Evolutionary conservation across 371 early-diverging fungal genomes (phyloP), one percentile per base, ranked within the genome.

Genomic region (Actinomortierella ambigua): DNA sequence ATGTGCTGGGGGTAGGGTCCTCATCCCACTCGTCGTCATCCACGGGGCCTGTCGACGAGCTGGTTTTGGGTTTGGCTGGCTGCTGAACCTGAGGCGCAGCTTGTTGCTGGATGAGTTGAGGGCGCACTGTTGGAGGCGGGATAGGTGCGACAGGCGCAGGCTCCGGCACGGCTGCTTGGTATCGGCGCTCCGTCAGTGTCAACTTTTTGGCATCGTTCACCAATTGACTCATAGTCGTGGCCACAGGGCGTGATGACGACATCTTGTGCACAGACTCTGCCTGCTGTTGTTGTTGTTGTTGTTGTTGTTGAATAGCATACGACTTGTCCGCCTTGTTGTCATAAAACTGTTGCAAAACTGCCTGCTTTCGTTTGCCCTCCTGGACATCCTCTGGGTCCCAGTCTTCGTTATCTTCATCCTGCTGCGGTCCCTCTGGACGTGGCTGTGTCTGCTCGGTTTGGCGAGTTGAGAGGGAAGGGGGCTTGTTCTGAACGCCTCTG

Each of bases 1-100:
- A 65, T 28, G 65, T 61, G n/a, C 34, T 65, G 2, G 71, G 71
- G 0, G 71, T 70, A n/a, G 71, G 71, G n/a, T 70, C 71, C 56
- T 65, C 71, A 18, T 70, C 71, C 71, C 71, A 70, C 29, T 70
- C 71, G 22, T 70, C 71, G 22, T 48, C 48, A 11, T 48, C 48
- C 2, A 40, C 44, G 18, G 43, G 20, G n/a, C 23, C 40, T 9
- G 40, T 15, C 46, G 56, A 14, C 11, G 58, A 17, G 2, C 41
- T 24, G 1, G 29, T 14, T 2, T 29, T 13, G 24, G 34, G 4
- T 2, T 29, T 13, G 22, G 47, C 18, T 22, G 52, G 47, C 46
- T 64, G 64, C 5, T n/a, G 24, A 34, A 11, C 11, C 34, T 34
- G 4, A 34, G 34, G 34, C 34, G 34, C 34, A 6, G 34, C 11